These are phyloP conservation scores for Trichoderma pleuroti DNA, from an alignment of 2,329 filamentous ascomycete genomes.

Conservation along the genomic window DNA sequence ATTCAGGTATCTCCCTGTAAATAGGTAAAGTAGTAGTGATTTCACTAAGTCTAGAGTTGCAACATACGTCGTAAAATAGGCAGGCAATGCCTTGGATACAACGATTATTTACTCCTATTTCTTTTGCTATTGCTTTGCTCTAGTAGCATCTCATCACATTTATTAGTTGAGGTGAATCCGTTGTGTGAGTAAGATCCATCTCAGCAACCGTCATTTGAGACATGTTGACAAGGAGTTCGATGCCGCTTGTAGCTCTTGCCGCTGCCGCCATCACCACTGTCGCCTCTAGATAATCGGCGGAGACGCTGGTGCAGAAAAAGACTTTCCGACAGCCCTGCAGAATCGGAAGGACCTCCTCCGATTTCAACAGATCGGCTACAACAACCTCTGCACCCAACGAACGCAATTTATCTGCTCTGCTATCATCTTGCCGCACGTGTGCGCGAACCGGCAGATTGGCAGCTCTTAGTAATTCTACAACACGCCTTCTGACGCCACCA, in stretches of 20 bases:
- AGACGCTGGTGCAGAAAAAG: background rate
- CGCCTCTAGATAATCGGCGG: background rate
- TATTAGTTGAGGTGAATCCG: background rate
- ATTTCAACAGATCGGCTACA: background rate
- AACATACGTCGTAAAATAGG: no score
- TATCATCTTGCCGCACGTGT: background rate
- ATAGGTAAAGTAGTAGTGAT: no score
- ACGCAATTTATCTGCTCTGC: background rate
- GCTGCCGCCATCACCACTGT: slow-evolving; percentile 2
- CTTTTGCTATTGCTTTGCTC: no score
- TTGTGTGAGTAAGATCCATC: background rate
- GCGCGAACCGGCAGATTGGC: background rate
- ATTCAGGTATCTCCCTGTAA: no score
- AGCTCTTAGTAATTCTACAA: background rate
- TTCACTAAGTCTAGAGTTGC: no score
- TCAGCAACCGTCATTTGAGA: background rate
- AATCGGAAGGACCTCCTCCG: background rate
- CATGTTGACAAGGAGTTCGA: background rate
- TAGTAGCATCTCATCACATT: no score
- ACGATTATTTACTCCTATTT: no score
- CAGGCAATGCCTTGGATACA: no score
- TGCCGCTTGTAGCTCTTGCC: background rate
- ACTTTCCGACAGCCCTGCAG: background rate
- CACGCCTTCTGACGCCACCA: background rate
- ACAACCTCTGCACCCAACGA: background rate